phyloP scores from a whole-genome alignment of 495 filamentous ascomycete genomes.

The Penicillium longicatenatum region DNA sequence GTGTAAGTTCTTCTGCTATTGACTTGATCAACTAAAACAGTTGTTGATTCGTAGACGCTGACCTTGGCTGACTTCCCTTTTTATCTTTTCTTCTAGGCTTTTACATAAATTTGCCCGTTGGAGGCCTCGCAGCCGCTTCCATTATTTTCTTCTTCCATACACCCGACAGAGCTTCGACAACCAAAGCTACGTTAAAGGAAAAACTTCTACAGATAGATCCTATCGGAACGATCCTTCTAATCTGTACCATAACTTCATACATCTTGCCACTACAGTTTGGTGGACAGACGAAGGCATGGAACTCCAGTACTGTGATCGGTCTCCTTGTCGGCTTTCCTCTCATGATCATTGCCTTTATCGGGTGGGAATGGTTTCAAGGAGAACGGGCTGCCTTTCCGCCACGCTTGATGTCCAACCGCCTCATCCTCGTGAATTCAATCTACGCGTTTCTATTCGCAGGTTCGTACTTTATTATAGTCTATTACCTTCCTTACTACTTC shows the following conservation, averaged over 20 bases:
- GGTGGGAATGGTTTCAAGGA: constrained; percentile 35
- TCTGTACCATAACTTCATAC: constrained; percentile 56
- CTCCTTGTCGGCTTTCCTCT: constrained; percentile 42
- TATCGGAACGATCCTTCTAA: constrained; percentile 53
- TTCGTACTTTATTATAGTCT: constrained; percentile 49
- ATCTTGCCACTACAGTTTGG: constrained; percentile 30
- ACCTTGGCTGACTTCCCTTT: not conserved
- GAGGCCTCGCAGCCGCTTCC: constrained; percentile 37
- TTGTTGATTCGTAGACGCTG: not conserved
- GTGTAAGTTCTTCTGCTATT: constrained; percentile 17
- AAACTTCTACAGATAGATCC: constrained; percentile 42
- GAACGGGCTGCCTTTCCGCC: constrained; percentile 37
- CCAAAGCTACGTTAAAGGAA: constrained; percentile 25
- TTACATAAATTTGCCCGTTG: constrained; percentile 57
- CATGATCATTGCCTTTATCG: constrained; percentile 28
- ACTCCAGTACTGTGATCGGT: constrained; percentile 60
- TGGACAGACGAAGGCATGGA: constrained; percentile 39
- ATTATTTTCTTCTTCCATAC: constrained; percentile 44
- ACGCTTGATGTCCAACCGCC: constrained; percentile 42
- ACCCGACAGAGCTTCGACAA: constrained; percentile 26
- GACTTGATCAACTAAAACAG: not conserved
- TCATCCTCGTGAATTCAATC: constrained; percentile 38
- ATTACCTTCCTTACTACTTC: constrained; percentile 67
- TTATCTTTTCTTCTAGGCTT: constrained; percentile 27
- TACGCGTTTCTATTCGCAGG: constrained; percentile 46